Percentiles rank a stretch among this genome's conserved stretches.
Conservation (phyloP, 2,329 filamentous ascomycete genomes). For the Pyricularia pennisetigena region DNA sequence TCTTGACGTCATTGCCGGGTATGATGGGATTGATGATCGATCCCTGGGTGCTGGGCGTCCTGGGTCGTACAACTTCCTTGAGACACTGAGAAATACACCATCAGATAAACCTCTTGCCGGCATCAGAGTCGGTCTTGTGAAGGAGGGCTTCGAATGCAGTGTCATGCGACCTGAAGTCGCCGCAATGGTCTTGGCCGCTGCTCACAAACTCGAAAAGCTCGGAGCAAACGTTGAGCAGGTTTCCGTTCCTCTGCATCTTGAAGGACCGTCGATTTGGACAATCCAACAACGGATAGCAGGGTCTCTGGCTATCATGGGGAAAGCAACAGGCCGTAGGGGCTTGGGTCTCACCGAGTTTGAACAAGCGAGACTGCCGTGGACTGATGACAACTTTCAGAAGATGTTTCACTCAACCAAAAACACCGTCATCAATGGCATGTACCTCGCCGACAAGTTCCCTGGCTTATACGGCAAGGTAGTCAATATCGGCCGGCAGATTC, state of each 20-base stretch:
- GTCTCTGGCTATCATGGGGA: constrained; percentile 28
- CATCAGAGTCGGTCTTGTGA: constrained; percentile 30
- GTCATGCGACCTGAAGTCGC: constrained; percentile 28
- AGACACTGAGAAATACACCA: constrained; percentile 12
- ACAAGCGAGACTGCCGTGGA: constrained; percentile 33
- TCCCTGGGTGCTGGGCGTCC: constrained; percentile 22
- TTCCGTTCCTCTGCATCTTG: constrained; percentile 36
- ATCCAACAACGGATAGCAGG: constrained; percentile 34
- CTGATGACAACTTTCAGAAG: constrained; percentile 36
- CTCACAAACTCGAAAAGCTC: constrained; percentile 27
- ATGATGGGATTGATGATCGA: constrained; percentile 37
- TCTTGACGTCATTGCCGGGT: constrained; percentile 35
- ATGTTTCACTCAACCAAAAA: constrained; percentile 44
- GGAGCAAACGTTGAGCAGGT: constrained; percentile 40
- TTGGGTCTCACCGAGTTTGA: constrained; percentile 41
- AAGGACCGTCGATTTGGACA: constrained; percentile 41
- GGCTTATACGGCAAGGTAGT: constrained; percentile 25
- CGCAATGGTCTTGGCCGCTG: constrained; percentile 29
- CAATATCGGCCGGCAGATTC: constrained; percentile 26
- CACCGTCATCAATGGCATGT: constrained; percentile 41
- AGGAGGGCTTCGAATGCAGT: constrained; percentile 30
- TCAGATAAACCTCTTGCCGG: constrained; percentile 12
- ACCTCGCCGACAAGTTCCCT: constrained; percentile 28
- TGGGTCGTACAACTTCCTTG: constrained; percentile 17
- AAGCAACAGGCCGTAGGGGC: constrained; percentile 34